phyloP scores from a whole-genome alignment of 2,329 filamentous ascomycete genomes.

The Exophiala mesophila region DNA sequence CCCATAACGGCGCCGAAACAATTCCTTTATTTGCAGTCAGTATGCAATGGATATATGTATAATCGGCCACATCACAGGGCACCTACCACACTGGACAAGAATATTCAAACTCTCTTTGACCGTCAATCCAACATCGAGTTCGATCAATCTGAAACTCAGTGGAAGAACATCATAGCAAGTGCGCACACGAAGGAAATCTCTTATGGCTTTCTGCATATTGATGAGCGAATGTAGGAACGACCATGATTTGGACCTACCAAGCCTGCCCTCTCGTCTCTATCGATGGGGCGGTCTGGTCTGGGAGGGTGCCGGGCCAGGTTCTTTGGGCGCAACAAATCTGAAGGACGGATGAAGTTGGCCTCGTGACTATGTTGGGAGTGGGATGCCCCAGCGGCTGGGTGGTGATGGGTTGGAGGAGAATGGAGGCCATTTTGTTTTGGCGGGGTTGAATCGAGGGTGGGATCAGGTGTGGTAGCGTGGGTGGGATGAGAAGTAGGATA shows the following conservation, averaged over 20 bases:
- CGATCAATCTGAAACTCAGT: conserved; percentile 89
- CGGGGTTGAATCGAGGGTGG: conserved; percentile 5
- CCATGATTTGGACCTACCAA: conserved; percentile 36
- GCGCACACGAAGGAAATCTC: conserved; percentile 91
- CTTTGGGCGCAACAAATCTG: conserved; percentile 43
- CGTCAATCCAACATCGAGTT: conserved; percentile 89
- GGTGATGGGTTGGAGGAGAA: conserved; percentile 4
- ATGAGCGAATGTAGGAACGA: background rate
- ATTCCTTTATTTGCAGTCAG: conserved; percentile 60
- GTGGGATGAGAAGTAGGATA: conserved; percentile 11
- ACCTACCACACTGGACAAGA: conserved; percentile 82
- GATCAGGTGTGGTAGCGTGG: conserved; percentile 13
- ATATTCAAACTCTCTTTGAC: conserved; percentile 98
- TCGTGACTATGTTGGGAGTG: conserved; percentile 35
- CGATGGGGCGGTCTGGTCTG: conserved; percentile 42
- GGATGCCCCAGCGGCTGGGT: conserved; percentile 2
- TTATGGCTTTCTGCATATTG: conserved; percentile 69
- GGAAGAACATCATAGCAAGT: conserved; percentile 98
- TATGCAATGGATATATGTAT: conserved; percentile 17
- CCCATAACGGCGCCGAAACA: conserved; percentile 95
- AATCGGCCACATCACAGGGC: conserved; percentile 18
- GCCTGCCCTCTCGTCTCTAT: conserved; percentile 46
- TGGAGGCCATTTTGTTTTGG: conserved; percentile 16
- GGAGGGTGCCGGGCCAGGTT: conserved; percentile 35
- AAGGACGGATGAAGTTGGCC: conserved; percentile 44